Evolutionary conservation across 2,329 filamentous ascomycete species (phyloP), one percentile per base, ranked within the genome.

Genomic region (Verticillium longisporum): DNA sequence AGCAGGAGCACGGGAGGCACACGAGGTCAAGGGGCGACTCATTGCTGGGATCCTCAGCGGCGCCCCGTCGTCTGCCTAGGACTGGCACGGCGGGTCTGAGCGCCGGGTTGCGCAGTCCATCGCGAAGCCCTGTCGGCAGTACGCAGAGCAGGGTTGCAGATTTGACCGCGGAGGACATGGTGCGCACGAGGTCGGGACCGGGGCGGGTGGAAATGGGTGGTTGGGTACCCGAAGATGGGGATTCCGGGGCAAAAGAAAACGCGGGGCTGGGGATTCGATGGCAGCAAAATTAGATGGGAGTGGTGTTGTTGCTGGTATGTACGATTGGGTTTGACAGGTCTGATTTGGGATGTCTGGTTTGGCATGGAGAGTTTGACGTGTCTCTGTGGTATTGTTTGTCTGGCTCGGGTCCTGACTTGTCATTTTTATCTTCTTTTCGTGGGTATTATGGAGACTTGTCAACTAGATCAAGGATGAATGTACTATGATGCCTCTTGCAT

Each of bases 1-100:
- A 67, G 33, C 65, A 68, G 37, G 60, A 61, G 34, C 62, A 68
- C 15, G 55, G 4, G 10, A 34, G 57, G 15, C 53, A 38, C 7
- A 11, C 45, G 6, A n/a, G 45, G 0, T 56, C 38, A 11, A 55
- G 60, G 37, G 57, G 57, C 10, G 57, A 61, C 10, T 58, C 61
- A 2, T 37, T 61, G 9, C 58, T 60, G 37, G 41, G 57, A 21
- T 14, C 6, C 18, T 18, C 45, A 21, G 26, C 45, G n/a, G 45
- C 45, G 45, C 45, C 45, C 18, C 45, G 18, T 21, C 11, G 45
- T n/a, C 18, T 50, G n/a, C 45, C 45, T 21, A 18, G 45, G 6
- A 9, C 45, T 18, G n/a, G 45, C n/a, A 11, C 9, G 10, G 45
- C 18, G 3, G 45, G 45, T 21, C 21, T 18, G n/a, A 10, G 45